Evolutionary conservation across 495 filamentous ascomycete species (phyloP), one percentile per base, ranked within the genome.

Genomic region (Pyronema omphalodes): DNA sequence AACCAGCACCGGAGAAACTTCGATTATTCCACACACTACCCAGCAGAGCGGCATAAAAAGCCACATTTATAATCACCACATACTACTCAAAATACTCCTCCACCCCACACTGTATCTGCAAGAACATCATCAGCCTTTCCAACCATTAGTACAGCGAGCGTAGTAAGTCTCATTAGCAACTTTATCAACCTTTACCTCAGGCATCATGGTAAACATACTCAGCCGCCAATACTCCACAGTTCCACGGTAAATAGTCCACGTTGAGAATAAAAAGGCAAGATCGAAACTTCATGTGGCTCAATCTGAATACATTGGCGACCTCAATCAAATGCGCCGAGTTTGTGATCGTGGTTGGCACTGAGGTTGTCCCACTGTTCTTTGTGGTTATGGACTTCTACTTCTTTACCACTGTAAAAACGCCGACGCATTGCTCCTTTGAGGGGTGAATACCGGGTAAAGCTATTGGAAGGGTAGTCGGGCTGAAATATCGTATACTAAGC

Each of bases 1-100:
- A 47, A 9, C 3, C 44, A 29, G 2, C 23, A 29, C 23, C 23
- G 5, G 23, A 29, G 23, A 29, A 2, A 29, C 5, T 29, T 76
- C 34, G 62, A 60, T 55, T 71, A 67, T 9, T 35, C 44, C 44
- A 47, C 9, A 12, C 34, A 69, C 73, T 79, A 33, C 77, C 75
- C 41, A 74, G 70, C 35, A 85, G 88, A n/a, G 86, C 87, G 37
- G 88, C 89, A 67, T 88, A 94, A 68, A 94, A 87, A 0, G 80
- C 82, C 0, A 78, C 83, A 67, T 96, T 77, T 62, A 94, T 78
- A 53, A 93, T 72, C 47, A 93, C 81, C 11, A 75, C 73, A 67
- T 89, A 80, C 45, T 81, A 62, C 55, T 70, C 71, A 72, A 94
- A 93, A 50, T 78, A 71, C 3, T 65, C 62, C 50, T 74, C 66